phyloP scores from a whole-genome alignment of 2,329 filamentous ascomycete genomes.

The Fonsecaea multimorphosa region DNA sequence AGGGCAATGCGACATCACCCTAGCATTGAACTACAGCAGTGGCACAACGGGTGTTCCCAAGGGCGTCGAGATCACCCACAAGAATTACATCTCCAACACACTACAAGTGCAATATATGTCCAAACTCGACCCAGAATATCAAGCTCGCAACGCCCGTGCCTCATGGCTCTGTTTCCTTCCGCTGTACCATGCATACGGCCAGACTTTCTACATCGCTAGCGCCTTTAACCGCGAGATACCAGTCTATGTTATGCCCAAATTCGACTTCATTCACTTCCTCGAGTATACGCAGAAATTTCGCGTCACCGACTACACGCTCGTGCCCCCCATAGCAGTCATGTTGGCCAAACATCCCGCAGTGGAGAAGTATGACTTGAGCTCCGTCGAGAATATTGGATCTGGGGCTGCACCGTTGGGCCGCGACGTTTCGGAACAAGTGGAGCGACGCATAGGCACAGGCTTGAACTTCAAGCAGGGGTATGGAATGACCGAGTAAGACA shows the following conservation, averaged over 20 bases:
- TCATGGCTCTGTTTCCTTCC: conserved; percentile 72
- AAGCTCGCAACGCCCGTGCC: conserved; percentile 50
- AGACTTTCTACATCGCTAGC: conserved; percentile 71
- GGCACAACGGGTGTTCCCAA: conserved; percentile 83
- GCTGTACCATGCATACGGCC: conserved; percentile 76
- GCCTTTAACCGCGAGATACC: conserved; percentile 64
- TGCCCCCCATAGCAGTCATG: conserved; percentile 76
- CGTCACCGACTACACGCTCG: conserved; percentile 70
- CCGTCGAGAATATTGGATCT: conserved; percentile 63
- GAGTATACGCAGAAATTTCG: conserved; percentile 69
- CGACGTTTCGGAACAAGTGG: conserved; percentile 65
- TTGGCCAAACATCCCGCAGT: conserved; percentile 74
- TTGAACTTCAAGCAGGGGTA: conserved; percentile 73
- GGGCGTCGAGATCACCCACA: conserved; percentile 81
- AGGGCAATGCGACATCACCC: conserved; percentile 50
- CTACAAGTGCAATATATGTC: conserved; percentile 34
- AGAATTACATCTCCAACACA: conserved; percentile 73
- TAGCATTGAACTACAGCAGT: conserved; percentile 76
- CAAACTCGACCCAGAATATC: conserved; percentile 57
- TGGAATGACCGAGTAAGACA: conserved; percentile 80
- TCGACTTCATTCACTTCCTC: conserved; percentile 76
- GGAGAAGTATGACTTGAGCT: conserved; percentile 71
- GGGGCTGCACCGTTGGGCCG: conserved; percentile 72
- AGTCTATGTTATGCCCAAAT: conserved; percentile 78
- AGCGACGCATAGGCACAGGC: conserved; percentile 60